phyloP scores from a whole-genome alignment of 805 yeast species.

The Saturnispora silvae region DNA sequence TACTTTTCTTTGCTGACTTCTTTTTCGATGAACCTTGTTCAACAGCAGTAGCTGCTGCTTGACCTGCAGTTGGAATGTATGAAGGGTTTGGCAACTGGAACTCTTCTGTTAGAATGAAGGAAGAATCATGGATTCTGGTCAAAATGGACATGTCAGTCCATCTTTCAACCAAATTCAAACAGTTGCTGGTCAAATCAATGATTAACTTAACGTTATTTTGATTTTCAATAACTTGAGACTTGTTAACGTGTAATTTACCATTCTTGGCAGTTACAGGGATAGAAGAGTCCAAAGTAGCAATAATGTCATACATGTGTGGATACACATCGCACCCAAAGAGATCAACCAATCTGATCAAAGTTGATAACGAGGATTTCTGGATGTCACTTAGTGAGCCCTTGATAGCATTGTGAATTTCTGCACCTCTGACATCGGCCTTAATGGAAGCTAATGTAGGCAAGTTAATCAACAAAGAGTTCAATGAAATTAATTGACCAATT shows the following conservation, averaged over 20 bases:
- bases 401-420: slow-evolving; percentile 34
- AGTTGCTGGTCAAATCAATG: slow-evolving; percentile 21
- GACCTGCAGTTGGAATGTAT: slow-evolving; percentile 15
- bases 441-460: slow-evolving; percentile 34
- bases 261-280: slow-evolving; percentile 40
- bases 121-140: slow-evolving; percentile 47
- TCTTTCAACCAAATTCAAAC: slow-evolving; percentile 17
- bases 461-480: slow-evolving; percentile 44
- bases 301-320: slow-evolving; percentile 40
- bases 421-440: slow-evolving; percentile 50
- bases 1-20: slow-evolving; percentile 27
- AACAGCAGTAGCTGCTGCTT: slow-evolving; percentile 1
- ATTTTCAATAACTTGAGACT: slow-evolving; percentile 22
- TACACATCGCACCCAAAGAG: slow-evolving; percentile 28
- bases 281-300: slow-evolving; percentile 45
- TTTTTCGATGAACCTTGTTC: slow-evolving; percentile 1
- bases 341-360: slow-evolving; percentile 30
- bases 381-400: slow-evolving; percentile 32
- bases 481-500: slow-evolving; percentile 43
- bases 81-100: slow-evolving; percentile 7
- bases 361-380: slow-evolving; percentile 34
- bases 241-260: slow-evolving; percentile 31
- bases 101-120: slow-evolving; percentile 36
- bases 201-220: slow-evolving; percentile 24
- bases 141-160: slow-evolving; percentile 41